These are phyloP conservation scores for Turnera subulata DNA, from an alignment of 345 rosid species.

Conservation along the genomic window DNA sequence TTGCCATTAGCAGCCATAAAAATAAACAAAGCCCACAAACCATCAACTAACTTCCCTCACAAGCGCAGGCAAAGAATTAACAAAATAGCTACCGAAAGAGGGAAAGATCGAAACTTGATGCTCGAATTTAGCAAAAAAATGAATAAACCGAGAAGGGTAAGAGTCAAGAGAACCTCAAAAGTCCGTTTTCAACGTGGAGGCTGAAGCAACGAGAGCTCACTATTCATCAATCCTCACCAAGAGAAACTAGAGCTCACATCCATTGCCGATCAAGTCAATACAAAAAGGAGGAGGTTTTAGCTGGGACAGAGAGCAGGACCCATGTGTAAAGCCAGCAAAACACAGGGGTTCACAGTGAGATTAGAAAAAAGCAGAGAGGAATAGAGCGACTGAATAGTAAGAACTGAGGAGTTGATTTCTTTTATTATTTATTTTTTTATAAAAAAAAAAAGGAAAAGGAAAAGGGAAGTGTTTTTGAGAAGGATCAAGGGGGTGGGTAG, in stretches of 20 bases:
- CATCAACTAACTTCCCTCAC: conserved; percentile 6
- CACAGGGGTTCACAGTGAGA: too few relatives aligned
- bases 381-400: too few relatives aligned
- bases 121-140: conserved; percentile 11
- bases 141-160: conserved; percentile 17
- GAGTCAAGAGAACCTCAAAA: conserved; percentile 26
- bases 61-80: neutral
- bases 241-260: conserved; percentile 1
- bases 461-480: too few relatives aligned
- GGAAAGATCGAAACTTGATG: conserved; percentile 16
- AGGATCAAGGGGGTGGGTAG: too few relatives aligned
- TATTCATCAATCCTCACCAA: conserved; percentile 5
- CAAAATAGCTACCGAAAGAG: neutral
- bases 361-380: too few relatives aligned
- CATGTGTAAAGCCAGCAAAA: neutral
- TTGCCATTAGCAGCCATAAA: conserved; percentile 55
- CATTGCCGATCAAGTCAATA: conserved; percentile 1
- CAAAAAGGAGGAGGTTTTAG: neutral
- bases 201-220: conserved; percentile 7
- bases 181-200: neutral
- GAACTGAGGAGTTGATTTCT: too few relatives aligned
- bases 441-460: too few relatives aligned
- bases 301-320: conserved; percentile 3
- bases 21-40: conserved; percentile 12
- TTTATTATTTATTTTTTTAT: too few relatives aligned